Percentiles rank a stretch among this genome's conserved stretches.
phyloP scores from a whole-genome alignment of 305 asterid species.

The Solanum hybrid region DNA sequence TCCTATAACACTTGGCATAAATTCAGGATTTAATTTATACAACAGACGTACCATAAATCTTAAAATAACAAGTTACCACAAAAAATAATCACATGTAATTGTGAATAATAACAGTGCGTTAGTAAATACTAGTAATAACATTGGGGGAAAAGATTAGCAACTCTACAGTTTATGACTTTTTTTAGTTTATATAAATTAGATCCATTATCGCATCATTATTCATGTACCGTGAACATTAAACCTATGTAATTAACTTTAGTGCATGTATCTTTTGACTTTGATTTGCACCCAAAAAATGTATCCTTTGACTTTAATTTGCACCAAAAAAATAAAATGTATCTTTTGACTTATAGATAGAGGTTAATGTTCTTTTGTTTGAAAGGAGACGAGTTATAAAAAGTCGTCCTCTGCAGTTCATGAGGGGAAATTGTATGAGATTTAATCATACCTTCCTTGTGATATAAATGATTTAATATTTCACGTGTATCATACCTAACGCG shows the following conservation, averaged over 20 bases:
- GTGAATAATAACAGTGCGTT: neutral
- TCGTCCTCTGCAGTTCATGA: neutral
- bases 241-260: neutral
- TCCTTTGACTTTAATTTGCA: neutral
- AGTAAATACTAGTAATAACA: neutral
- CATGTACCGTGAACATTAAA: neutral
- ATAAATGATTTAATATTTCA: neutral
- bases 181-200: neutral
- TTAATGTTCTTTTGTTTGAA: neutral
- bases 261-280: neutral
- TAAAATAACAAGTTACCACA: neutral
- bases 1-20: neutral
- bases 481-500: neutral
- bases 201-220: neutral
- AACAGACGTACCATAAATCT: neutral
- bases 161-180: neutral
- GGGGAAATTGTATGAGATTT: neutral
- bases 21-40: no score
- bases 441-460: neutral
- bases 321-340: neutral
- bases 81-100: neutral
- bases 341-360: neutral
- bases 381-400: neutral
- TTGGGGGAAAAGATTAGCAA: neutral
- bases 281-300: neutral